Conservation (phyloP, 2,329 filamentous ascomycete species). For the Nothophaeocryptopus gaeumannii region DNA sequence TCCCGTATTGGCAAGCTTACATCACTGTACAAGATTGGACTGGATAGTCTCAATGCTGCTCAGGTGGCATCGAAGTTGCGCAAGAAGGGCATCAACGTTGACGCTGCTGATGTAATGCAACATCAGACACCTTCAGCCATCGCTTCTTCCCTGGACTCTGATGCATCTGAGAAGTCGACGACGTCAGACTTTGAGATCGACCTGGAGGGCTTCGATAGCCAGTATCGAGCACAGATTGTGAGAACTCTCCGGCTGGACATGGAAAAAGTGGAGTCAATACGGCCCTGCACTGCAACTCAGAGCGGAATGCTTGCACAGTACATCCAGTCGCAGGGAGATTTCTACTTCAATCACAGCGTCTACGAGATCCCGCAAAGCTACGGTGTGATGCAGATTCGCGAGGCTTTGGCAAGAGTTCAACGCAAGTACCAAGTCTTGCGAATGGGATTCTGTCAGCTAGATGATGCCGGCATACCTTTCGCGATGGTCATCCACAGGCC, state of each 20-base stretch:
- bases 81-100: conserved; percentile 55
- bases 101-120: conserved; percentile 72
- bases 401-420: conserved; percentile 60
- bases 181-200: conserved; percentile 38
- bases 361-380: conserved; percentile 49
- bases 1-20: conserved; percentile 57
- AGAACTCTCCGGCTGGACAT: conserved; percentile 32
- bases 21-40: conserved; percentile 81
- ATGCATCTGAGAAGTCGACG: neutral
- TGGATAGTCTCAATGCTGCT: conserved; percentile 84
- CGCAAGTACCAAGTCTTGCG: conserved; percentile 68
- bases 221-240: conserved; percentile 39
- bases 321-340: conserved; percentile 59
- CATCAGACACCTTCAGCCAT: conserved; percentile 29
- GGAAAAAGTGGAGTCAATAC: conserved; percentile 53
- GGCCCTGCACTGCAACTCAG: conserved; percentile 79
- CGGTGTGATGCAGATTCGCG: conserved; percentile 43
- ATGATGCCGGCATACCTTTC: conserved; percentile 62
- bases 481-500: conserved; percentile 67
- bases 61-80: conserved; percentile 71
- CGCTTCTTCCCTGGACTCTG: conserved; percentile 15
- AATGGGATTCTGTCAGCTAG: conserved; percentile 66
- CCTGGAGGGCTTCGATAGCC: conserved; percentile 51
- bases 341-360: conserved; percentile 74
- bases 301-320: conserved; percentile 76